Evolutionary conservation across 2,329 filamentous ascomycete genomes (phyloP).

Genomic region (Colletotrichum sp.): DNA sequence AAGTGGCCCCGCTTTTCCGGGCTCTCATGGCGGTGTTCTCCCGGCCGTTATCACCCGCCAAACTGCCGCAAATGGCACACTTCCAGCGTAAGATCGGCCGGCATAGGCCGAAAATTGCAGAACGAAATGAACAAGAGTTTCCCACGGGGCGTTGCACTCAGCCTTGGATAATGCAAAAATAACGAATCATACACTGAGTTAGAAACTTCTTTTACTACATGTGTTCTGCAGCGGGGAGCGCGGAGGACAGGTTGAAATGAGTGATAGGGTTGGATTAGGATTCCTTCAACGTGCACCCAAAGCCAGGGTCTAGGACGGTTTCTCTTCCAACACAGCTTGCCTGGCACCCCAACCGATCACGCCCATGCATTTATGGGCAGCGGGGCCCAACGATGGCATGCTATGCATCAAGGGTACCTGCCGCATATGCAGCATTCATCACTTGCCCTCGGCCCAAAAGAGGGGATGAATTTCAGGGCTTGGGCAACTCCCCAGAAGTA

Average conservation of each 20-base stretch:
- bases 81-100: too few species aligned
- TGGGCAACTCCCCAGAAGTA: accelerated
- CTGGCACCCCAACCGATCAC: accelerated
- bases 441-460: background rate
- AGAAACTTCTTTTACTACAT: background rate
- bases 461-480: background rate
- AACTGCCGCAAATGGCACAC: too few species aligned
- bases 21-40: background rate
- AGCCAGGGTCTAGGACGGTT: accelerated
- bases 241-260: background rate
- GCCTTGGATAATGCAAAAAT: background rate
- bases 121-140: too few species aligned
- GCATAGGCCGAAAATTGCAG: too few species aligned
- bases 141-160: too few species aligned
- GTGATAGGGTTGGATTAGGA: accelerated
- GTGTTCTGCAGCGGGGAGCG: background rate
- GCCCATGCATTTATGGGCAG: accelerated
- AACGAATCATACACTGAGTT: background rate
- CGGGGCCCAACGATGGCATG: background rate
- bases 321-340: background rate
- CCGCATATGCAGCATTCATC: background rate
- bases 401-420: background rate
- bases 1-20: background rate
- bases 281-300: background rate
- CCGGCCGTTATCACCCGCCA: too few species aligned